Base-by-base conservation (phyloP, 208 protist species). In the Trypanosoma theileri region DNA sequence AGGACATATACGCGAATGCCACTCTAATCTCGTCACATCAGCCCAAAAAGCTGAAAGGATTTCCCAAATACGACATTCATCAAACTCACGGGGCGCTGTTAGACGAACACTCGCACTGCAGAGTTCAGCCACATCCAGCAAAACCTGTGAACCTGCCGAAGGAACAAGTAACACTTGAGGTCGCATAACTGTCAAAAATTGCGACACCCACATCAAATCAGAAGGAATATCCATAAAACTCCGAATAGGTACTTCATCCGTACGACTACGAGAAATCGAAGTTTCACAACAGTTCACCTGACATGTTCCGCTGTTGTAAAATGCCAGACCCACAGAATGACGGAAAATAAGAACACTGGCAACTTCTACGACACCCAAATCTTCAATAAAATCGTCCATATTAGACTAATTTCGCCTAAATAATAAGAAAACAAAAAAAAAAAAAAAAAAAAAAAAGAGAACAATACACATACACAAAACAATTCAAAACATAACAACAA, bases 1-100 rank as follows among this genome's bases (percentile, higher is more conserved):
- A 0, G 66, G 44, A 53, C 72, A 74, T 61, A 96, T 85, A 11
- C 91, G 91, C 1, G 65, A 60, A 28, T 73, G 55, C 60, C 86
- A 68, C 68, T 88, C 79, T 13, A 60, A 13, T 22, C 19, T 28
- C 0, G 71, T 71, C 16, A 79, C 28, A 53, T 82, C 57, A 0
- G 84, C 73, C 71, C 87, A 96, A 66, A 93, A 81, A 12, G 56
- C 0, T 46, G 9, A 6, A 7, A 79, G 31, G 41, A 67, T 13
- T 44, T 69, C 55, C 64, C 66, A 71, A 41, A 69, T 41, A 24
- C 65, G 41, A 35, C 17, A n/a, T 6, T 50, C 52, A 46, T 72
- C 66, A 68, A 69, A 71, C 22, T 66, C 58, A 44, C 48, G 13
- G 35, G 72, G 72, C 0, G 72, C 53, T 3, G 28, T 53, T 35